Conservation (phyloP, 139 green algal species). For the Micromonas pusilla region DNA sequence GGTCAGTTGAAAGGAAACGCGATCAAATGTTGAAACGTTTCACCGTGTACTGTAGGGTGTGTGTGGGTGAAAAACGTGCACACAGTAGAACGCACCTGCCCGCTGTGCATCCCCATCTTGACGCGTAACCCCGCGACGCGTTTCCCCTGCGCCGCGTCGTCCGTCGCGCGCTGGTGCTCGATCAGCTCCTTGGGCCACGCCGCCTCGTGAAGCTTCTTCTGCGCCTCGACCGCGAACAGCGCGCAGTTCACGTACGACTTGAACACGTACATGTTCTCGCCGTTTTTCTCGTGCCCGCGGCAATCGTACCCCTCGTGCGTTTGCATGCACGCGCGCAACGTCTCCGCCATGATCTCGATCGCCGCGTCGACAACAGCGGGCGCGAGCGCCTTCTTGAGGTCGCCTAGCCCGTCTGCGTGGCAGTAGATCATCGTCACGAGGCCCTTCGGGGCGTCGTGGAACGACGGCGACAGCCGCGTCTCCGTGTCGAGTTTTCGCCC, state of each 20-base stretch:
- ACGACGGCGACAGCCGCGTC: background rate
- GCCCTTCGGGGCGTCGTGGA: background rate
- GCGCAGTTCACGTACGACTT: background rate
- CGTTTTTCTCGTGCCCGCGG: background rate
- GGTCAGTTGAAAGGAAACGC: too few relatives aligned
- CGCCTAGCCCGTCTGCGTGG: background rate
- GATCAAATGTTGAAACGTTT: too few relatives aligned
- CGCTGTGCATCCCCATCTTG: conserved; percentile 2
- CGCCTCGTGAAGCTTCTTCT: background rate
- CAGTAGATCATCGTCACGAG: background rate
- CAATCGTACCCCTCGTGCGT: background rate
- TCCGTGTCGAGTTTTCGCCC: background rate
- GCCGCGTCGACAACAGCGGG: background rate
- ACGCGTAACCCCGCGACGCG: background rate
- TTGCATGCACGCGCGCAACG: background rate
- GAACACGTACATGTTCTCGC: conserved; percentile 10
- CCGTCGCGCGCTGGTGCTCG: background rate
- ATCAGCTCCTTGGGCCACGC: background rate
- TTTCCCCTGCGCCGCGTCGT: too few relatives aligned
- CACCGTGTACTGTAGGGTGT: too few relatives aligned
- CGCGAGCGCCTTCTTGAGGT: background rate
- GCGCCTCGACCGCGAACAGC: background rate
- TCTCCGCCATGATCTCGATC: background rate
- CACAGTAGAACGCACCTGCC: too few relatives aligned
- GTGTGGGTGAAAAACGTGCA: too few relatives aligned